Base-by-base conservation (phyloP, 2,329 filamentous ascomycete genomes). In the Macrophomina tecta region DNA sequence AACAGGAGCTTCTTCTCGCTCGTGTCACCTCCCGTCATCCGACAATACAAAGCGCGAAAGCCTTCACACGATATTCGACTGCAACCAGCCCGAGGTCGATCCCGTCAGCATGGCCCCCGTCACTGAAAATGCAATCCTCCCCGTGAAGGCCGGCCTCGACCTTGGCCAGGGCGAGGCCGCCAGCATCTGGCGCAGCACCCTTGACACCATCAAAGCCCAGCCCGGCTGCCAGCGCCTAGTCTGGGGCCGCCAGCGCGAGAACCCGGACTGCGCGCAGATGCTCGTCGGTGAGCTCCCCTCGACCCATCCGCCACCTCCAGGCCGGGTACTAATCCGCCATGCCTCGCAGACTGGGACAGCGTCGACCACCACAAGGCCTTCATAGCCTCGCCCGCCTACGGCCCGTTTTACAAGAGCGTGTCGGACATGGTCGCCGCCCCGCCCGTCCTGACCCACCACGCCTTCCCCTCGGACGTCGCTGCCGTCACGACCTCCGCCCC, bases 341-440 rank as follows among this genome's bases (percentile, higher is more conserved):
- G 2, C 16, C 11, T 23, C 18, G 46, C 64, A 84, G 82, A 80
- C 42, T 85, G 83, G 83, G 76, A 79, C 23, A 73, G 69, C 38
- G 56, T 81, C 42, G 69, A 75, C 23, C 38, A 71, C 6, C 82
- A 85, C 75, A 68, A 78, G 49, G 66, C 70, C 32, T 85, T 85
- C 75, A 77, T 76, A 55, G 52, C 69, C 2, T 73, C 72, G 0
- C 72, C 75, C 8, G 65, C 53, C 28, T 85, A 84, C 73, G 56
- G 42, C 0, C 73, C 79, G 2, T 82, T 84, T 69, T 56, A 78
- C 4, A 65, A 76, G 5, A 68, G 67, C 18, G 64, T 82, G 42
- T 40, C 51, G 3, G 68, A 70, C 2, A 70, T 82, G 32, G 65
- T 79, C 30, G 70, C 67, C 51, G 74, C 70, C 9, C 46, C 68